Evolutionary conservation across 75 land plant genomes (phyloP).

Genomic region (Gnetum montanum): DNA sequence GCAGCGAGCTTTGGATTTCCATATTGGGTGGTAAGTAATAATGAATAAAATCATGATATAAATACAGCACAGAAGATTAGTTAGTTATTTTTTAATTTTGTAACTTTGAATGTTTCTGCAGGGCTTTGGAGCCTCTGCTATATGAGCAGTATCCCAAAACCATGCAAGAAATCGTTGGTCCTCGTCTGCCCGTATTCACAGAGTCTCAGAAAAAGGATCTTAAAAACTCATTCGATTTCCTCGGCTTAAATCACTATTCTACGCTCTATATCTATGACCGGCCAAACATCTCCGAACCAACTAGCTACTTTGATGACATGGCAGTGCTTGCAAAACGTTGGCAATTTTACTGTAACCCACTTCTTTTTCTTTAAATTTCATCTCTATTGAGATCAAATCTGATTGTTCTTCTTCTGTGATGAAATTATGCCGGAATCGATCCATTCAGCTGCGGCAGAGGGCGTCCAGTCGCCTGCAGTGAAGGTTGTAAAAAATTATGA

Average conservation of each 20-base stretch:
- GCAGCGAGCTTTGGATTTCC: slow-evolving; percentile 1
- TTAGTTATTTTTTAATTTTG: neutral
- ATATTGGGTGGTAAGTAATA: slow-evolving; percentile 4
- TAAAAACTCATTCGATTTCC: slow-evolving; percentile 3
- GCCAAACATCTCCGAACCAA: neutral
- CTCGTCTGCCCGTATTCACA: slow-evolving; percentile 3
- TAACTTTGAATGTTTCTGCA: neutral
- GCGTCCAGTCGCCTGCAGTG: no score
- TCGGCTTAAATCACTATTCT: slow-evolving; percentile 12
- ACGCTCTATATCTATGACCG: neutral
- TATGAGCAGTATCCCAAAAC: slow-evolving; percentile 7
- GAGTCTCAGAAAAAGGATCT: neutral
- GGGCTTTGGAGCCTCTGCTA: slow-evolving; percentile 6
- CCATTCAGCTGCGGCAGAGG: no score
- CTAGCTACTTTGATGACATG: neutral
- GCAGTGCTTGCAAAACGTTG: no score
- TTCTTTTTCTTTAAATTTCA: no score
- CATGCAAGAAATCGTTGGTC: slow-evolving; percentile 8
- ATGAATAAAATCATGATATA: neutral
- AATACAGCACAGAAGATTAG: no score
- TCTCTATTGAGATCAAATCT: no score
- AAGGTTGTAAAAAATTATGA: no score
- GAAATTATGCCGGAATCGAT: no score
- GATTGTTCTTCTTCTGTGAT: no score
- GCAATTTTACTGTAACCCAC: no score